Conservation (phyloP, 1,139 yeast genomes). For the Scheffersomyces illinoinensis region DNA sequence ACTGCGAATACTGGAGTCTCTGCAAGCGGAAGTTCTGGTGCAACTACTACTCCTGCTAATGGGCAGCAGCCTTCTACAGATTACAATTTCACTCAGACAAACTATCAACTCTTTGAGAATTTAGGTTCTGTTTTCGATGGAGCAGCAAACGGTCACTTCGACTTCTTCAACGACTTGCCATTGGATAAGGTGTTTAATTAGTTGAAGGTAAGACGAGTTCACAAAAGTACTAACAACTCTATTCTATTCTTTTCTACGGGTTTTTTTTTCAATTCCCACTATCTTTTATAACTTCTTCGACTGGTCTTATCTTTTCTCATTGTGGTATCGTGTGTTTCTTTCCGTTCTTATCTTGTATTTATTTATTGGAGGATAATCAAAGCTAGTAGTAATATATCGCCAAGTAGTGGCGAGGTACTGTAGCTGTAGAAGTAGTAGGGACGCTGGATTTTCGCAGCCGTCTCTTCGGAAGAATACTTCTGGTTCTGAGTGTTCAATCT, state of each 20-base stretch:
- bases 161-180: slow-evolving; percentile 27
- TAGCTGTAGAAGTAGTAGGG: neutral
- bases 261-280: too few relatives aligned
- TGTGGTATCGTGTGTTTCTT: neutral
- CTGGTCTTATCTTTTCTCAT: neutral
- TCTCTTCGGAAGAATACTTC: neutral
- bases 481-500: neutral
- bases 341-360: neutral
- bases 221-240: too few relatives aligned
- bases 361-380: neutral
- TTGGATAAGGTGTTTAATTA: slow-evolving; percentile 16
- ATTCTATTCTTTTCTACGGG: too few relatives aligned
- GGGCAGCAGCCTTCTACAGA: neutral
- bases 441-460: neutral
- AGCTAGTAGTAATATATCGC: neutral
- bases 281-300: neutral
- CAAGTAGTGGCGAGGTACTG: neutral
- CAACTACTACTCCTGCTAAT: neutral
- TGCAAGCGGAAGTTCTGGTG: neutral
- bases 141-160: slow-evolving; percentile 12
- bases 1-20: neutral
- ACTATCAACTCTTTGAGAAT: neutral
- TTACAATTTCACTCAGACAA: neutral
- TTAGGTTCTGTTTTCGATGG: neutral
- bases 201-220: neutral